Base-by-base conservation (phyloP, 2,329 filamentous ascomycete genomes). In the Cadophora sp. region DNA sequence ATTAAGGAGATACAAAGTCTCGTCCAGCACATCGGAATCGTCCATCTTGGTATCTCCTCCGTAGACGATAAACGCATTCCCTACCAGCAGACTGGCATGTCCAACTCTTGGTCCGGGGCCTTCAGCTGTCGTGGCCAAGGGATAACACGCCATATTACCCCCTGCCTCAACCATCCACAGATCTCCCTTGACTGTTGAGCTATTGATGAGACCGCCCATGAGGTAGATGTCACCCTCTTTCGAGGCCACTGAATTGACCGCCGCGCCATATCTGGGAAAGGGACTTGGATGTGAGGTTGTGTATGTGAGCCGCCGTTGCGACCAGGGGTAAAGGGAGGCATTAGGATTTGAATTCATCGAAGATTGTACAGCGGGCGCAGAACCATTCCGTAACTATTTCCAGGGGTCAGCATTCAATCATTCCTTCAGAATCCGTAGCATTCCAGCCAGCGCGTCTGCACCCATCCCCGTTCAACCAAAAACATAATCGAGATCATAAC, bases 21-120 rank as follows among this genome's bases (percentile, higher is more conserved):
- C 95, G 76, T 99, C 96, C 67, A 99, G 83, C 60, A 92, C 86
- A 80, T 99, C 96, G 37, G 89, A 88, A 77, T 98, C 96, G 65
- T 97, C 94, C 78, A 97, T 91, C 81, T 99, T 99, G 62, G 96
- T 99, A 79, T 99, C 97, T 77, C 96, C 96, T 61, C 96, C 97
- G 77, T 98, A 99, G 14, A 99, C 96, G 74, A 99, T 99, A 79
- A 98, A 99, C 0, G 96, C 96, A 80, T 99, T 99, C 67, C 97
- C 97, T 64, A 99, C 96, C 19, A 99, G 85, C 76, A 99, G 84
- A 83, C 94, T 97, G 24, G 95, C 87, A 81, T 99, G 96, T 3
- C 96, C 96, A 63, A 99, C 96, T 82, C 96, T 89, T 1, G 97
- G 96, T 4, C 96, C 94, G 1, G 96, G 97, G 0, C 96, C 96